Evolutionary conservation across 208 protist genomes (phyloP).

Genomic region (Crithidia fasciculata): DNA sequence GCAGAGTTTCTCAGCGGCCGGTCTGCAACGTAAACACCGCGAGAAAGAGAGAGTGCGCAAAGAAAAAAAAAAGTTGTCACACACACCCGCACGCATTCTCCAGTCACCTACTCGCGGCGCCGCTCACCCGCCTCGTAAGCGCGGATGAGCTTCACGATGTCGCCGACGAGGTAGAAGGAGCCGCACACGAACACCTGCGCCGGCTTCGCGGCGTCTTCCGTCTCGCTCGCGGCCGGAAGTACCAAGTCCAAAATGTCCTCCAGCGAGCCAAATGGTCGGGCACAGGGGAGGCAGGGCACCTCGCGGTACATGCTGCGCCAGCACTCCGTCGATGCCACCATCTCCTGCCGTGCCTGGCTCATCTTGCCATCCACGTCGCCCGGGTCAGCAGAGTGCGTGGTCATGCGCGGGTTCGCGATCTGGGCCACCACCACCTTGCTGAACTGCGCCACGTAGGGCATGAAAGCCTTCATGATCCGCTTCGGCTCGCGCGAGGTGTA

Average conservation of each 20-base stretch:
- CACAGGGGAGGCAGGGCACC: slow-evolving; percentile 68
- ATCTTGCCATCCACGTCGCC: slow-evolving; percentile 30
- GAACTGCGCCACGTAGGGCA: slow-evolving; percentile 65
- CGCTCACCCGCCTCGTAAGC: slow-evolving; percentile 27
- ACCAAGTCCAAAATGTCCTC: slow-evolving; percentile 72
- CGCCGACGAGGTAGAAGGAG: slow-evolving; percentile 86
- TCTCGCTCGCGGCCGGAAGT: slow-evolving; percentile 45
- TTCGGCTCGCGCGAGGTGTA: slow-evolving; percentile 76
- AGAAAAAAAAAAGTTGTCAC: neutral
- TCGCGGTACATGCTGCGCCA: slow-evolving; percentile 79
- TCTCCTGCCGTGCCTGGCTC: slow-evolving; percentile 40
- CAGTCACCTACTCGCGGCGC: slow-evolving; percentile 12
- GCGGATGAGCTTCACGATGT: slow-evolving; percentile 62
- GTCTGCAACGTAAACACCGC: no score
- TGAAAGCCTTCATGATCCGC: slow-evolving; percentile 77
- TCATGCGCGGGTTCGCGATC: slow-evolving; percentile 56
- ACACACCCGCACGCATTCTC: neutral
- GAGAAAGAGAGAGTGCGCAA: neutral
- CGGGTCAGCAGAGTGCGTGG: slow-evolving; percentile 38
- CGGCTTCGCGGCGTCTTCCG: slow-evolving; percentile 66
- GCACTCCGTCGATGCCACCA: slow-evolving; percentile 44
- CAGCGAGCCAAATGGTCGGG: slow-evolving; percentile 46
- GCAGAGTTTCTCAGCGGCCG: no score
- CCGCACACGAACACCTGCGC: slow-evolving; percentile 83
- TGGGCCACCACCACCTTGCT: slow-evolving; percentile 71